Evolutionary conservation across 139 green algal genomes (phyloP).

Genomic region (Chloropicon primus): DNA sequence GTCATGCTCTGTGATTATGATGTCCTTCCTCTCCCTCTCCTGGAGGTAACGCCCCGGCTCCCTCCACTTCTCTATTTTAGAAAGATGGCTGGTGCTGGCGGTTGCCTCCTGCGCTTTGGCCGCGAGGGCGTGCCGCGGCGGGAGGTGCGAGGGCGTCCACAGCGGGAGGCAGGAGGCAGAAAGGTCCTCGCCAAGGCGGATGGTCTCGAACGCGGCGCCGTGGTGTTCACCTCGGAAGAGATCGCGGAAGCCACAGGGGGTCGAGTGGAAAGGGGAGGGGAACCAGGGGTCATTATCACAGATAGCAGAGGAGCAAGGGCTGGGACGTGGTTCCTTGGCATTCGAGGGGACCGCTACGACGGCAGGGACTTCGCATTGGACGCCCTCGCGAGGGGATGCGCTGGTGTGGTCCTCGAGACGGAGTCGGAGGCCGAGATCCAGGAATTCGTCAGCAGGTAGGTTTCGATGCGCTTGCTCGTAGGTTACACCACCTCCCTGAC

Average conservation of each 20-base stretch:
- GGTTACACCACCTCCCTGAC: constrained; percentile 7
- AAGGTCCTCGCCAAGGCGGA: too few relatives aligned
- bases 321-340: constrained; percentile 10
- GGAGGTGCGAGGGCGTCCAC: too few relatives aligned
- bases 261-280: neutral
- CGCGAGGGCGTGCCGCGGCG: too few relatives aligned
- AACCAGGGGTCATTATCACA: neutral
- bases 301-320: neutral
- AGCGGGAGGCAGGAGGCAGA: too few relatives aligned
- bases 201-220: neutral
- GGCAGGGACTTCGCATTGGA: neutral
- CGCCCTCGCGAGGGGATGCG: neutral
- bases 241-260: neutral
- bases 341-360: constrained; percentile 11
- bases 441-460: constrained; percentile 3
- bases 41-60: too few relatives aligned
- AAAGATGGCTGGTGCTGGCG: too few relatives aligned
- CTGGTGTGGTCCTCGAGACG: neutral
- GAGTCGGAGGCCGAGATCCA: neutral
- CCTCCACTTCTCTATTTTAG: too few relatives aligned
- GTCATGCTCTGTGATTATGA: too few relatives aligned
- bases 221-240: neutral
- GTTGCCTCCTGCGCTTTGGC: too few relatives aligned
- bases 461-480: constrained; percentile 16
- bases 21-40: too few relatives aligned